Percentiles rank a stretch among this genome's conserved stretches.
These are phyloP conservation scores for Penicillium psychrofluorescens DNA, from an alignment of 495 filamentous ascomycete species.

Conservation along the genomic window DNA sequence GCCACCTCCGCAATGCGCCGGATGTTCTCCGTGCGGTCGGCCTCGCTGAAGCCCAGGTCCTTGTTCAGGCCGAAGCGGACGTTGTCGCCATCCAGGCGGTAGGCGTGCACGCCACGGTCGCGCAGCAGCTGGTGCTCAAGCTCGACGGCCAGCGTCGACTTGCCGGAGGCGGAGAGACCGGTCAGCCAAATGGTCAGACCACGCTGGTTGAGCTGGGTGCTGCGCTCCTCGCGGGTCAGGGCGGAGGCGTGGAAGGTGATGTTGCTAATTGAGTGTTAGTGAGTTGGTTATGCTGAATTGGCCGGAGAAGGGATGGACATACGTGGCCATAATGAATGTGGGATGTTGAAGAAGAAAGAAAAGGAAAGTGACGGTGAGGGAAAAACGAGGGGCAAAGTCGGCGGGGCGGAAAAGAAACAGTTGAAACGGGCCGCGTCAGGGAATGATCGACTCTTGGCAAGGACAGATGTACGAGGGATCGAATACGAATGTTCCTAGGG, in stretches of 20 bases:
- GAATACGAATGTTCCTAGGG: too few relatives aligned
- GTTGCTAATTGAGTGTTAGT: slow-evolving; percentile 54
- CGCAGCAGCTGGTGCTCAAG: slow-evolving; percentile 87
- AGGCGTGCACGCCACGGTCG: slow-evolving; percentile 68
- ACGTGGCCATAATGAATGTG: slow-evolving; percentile 38
- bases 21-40: slow-evolving; percentile 96
- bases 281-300: too few relatives aligned
- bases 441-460: too few relatives aligned
- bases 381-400: too few relatives aligned
- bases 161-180: slow-evolving; percentile 88
- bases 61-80: slow-evolving; percentile 97
- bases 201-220: slow-evolving; percentile 66
- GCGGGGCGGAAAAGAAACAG: too few relatives aligned
- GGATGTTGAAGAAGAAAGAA: too few relatives aligned
- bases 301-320: slow-evolving; percentile 10
- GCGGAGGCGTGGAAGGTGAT: slow-evolving; percentile 95
- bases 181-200: slow-evolving; percentile 98
- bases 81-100: slow-evolving; percentile 97
- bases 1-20: slow-evolving; percentile 92
- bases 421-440: too few relatives aligned
- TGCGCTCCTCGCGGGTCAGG: slow-evolving; percentile 80
- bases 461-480: too few relatives aligned
- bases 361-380: too few relatives aligned
- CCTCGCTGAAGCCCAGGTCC: slow-evolving; percentile 89
- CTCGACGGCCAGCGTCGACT: slow-evolving; percentile 91